phyloP scores from a whole-genome alignment of 73 alveolate species.

The Loxodes magnus region DNA sequence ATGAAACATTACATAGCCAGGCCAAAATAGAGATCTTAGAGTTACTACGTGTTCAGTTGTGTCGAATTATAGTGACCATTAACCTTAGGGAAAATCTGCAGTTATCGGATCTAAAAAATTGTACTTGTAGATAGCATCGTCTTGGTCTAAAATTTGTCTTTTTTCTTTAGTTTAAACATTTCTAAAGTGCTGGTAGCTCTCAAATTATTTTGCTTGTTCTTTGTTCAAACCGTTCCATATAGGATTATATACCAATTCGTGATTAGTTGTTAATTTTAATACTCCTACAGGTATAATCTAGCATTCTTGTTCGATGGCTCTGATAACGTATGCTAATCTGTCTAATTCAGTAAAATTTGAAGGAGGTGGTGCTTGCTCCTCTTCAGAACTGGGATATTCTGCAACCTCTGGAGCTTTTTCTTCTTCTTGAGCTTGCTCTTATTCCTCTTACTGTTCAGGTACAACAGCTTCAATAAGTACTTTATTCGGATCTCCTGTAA shows the following conservation, averaged over 20 bases:
- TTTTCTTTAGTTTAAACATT: constrained; percentile 40
- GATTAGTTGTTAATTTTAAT: constrained; percentile 73
- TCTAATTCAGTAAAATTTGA: constrained; percentile 77
- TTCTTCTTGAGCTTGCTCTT: constrained; percentile 31
- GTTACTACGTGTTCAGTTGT: constrained; percentile 36
- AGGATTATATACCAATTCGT: constrained; percentile 68
- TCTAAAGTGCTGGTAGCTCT: constrained; percentile 70
- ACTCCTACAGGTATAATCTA: constrained; percentile 86
- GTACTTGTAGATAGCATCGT: constrained; percentile 47
- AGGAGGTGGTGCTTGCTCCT: constrained; percentile 58
- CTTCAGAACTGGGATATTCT: too few species aligned
- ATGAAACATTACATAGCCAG: constrained; percentile 55
- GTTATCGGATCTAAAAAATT: constrained; percentile 59
- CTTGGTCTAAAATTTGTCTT: constrained; percentile 36
- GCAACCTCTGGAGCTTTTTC: constrained; percentile 27
- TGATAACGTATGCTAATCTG: constrained; percentile 66
- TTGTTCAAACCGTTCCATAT: constrained; percentile 53
- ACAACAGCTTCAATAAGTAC: constrained; percentile 37
- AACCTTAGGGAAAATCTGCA: constrained; percentile 53
- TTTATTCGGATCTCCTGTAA: constrained; percentile 65
- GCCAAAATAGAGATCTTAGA: constrained; percentile 70
- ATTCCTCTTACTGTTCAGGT: constrained; percentile 27
- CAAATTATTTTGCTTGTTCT: constrained; percentile 34
- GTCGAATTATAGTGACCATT: constrained; percentile 68
- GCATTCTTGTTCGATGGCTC: constrained; percentile 68